Conservation (phyloP, 768 basidiomycete species). For the Galerina marginata region DNA sequence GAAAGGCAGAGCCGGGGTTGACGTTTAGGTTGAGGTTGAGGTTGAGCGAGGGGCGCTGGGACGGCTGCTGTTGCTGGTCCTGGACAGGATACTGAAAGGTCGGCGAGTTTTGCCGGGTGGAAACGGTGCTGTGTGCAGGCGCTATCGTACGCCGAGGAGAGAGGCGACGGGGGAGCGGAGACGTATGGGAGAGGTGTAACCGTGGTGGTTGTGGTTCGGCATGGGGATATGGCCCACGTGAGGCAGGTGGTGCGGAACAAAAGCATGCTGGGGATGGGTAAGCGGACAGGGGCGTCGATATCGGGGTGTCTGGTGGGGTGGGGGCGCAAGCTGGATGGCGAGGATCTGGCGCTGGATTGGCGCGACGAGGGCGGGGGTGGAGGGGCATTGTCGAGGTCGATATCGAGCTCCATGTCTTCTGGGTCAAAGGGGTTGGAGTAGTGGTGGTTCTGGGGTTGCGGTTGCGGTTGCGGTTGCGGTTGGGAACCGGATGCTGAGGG, state of each 20-base stretch:
- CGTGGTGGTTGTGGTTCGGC: constrained; percentile 32
- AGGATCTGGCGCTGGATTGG: constrained; percentile 31
- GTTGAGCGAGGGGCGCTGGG: constrained; percentile 15
- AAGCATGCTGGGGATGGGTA: constrained; percentile 43
- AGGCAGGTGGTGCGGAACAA: constrained; percentile 27
- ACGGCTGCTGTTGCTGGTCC: not conserved
- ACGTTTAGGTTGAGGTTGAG: constrained; percentile 33
- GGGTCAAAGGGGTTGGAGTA: constrained; percentile 63
- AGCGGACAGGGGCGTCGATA: constrained; percentile 52
- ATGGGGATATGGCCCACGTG: constrained; percentile 15
- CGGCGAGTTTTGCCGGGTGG: constrained; percentile 37
- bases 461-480: constrained; percentile 25
- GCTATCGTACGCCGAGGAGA: constrained; percentile 41
- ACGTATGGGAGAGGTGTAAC: constrained; percentile 41
- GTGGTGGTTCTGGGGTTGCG: constrained; percentile 37
- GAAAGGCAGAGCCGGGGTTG: constrained; percentile 26
- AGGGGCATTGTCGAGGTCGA: constrained; percentile 53
- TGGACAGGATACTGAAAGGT: constrained; percentile 19
- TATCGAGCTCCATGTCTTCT: constrained; percentile 84
- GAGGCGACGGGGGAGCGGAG: constrained; percentile 53
- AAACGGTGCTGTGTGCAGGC: constrained; percentile 36
- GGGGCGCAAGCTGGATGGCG: constrained; percentile 49
- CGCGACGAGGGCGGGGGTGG: constrained; percentile 29
- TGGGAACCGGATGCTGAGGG: constrained; percentile 28
- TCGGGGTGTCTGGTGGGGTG: constrained; percentile 55